These are phyloP conservation scores for Albatrellus ellisii DNA, from an alignment of 768 basidiomycete species.

Conservation along the genomic window DNA sequence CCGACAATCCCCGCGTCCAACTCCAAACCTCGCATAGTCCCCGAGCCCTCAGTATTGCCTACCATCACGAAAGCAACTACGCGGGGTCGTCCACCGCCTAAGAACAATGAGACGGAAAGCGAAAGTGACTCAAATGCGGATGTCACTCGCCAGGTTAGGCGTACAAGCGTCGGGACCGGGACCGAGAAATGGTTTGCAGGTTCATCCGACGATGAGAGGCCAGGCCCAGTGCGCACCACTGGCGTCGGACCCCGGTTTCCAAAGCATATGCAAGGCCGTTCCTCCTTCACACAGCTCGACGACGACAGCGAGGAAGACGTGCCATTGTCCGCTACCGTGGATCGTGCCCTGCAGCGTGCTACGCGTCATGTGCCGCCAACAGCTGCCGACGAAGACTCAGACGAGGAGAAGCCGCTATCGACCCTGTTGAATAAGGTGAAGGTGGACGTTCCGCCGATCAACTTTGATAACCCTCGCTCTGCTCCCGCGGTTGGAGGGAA, in stretches of 20 bases:
- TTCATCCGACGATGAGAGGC: constrained; percentile 56
- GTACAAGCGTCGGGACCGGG: constrained; percentile 8
- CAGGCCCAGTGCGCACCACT: constrained; percentile 39
- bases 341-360: constrained; percentile 37
- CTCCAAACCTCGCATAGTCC: constrained; percentile 6
- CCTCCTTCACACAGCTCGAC: constrained; percentile 16
- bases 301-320: constrained; percentile 71
- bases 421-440: constrained; percentile 37
- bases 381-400: constrained; percentile 34
- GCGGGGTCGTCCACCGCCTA: constrained; percentile 19
- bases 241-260: constrained; percentile 44
- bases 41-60: constrained; percentile 21
- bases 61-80: constrained; percentile 23
- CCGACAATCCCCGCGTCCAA: neutral
- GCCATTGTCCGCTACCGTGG: constrained; percentile 55
- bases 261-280: constrained; percentile 17
- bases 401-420: constrained; percentile 64
- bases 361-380: constrained; percentile 18
- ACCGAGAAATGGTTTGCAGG: constrained; percentile 20
- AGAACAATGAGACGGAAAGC: constrained; percentile 36
- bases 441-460: constrained; percentile 29
- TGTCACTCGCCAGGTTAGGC: constrained; percentile 4
- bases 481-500: constrained; percentile 4
- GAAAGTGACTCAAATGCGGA: constrained; percentile 28
- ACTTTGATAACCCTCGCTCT: constrained; percentile 24